A percentile compares a stretch with the other conserved stretches of the same genome.
Conservation (phyloP, 768 basidiomycete genomes). For the Mycena filopes region DNA sequence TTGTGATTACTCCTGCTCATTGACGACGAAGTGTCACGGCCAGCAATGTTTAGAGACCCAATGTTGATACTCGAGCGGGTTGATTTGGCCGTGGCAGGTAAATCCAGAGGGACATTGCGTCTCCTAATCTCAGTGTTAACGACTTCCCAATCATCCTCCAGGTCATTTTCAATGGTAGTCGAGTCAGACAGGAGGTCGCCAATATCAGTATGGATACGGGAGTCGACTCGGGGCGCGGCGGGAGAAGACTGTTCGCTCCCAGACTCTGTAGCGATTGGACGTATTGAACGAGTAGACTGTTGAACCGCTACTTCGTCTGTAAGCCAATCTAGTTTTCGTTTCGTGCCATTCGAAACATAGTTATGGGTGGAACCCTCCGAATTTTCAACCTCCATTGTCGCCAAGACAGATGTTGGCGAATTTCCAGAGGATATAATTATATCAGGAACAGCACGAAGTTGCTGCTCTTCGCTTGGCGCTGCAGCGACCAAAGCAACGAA, state of each 20-base stretch:
- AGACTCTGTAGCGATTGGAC: neutral
- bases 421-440: neutral
- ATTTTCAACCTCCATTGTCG: conserved; percentile 9
- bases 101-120: neutral
- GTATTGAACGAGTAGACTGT: neutral
- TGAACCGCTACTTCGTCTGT: neutral
- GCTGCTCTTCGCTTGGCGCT: too few relatives aligned
- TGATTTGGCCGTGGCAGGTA: conserved; percentile 6
- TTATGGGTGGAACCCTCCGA: neutral
- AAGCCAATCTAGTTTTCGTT: conserved; percentile 18
- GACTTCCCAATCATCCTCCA: neutral
- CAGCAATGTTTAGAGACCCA: conserved; percentile 32
- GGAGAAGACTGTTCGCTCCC: neutral
- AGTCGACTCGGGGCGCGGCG: neutral
- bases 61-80: conserved; percentile 18
- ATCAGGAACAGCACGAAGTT: too few relatives aligned
- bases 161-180: neutral
- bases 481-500: too few relatives aligned
- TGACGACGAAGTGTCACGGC: neutral
- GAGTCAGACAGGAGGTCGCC: too few relatives aligned
- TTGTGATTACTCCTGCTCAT: conserved; percentile 24
- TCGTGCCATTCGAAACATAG: conserved; percentile 14
- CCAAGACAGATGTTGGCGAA: neutral
- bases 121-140: neutral
- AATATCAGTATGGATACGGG: too few relatives aligned